Evolutionary conservation across 2,329 filamentous ascomycete genomes (phyloP).

Genomic region (Fusarium staphyleae): DNA sequence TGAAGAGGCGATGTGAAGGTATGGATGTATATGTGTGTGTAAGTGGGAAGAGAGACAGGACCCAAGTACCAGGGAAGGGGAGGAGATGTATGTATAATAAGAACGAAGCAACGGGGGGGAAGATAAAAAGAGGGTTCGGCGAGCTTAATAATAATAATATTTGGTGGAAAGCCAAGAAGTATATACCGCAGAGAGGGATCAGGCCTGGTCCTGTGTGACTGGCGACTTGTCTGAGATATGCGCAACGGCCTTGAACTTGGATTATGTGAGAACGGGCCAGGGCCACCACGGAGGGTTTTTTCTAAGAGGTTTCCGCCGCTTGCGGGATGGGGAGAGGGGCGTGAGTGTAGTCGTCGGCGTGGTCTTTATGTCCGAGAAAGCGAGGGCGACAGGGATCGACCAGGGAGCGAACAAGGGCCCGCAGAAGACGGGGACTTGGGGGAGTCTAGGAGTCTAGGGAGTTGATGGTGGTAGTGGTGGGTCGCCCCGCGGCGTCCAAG

Average conservation of each 20-base stretch:
- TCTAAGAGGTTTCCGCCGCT: conserved; percentile 32
- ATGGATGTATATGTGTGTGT: conserved; percentile 20
- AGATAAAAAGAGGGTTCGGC: conserved; percentile 19
- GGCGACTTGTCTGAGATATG: conserved; percentile 26
- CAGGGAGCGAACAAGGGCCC: conserved; percentile 22
- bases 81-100: conserved; percentile 24
- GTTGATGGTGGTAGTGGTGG: conserved; percentile 31
- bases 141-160: conserved; percentile 41
- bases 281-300: conserved; percentile 40
- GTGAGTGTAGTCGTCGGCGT: conserved; percentile 44
- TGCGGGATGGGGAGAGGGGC: conserved; percentile 12
- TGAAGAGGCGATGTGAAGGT: conserved; percentile 2
- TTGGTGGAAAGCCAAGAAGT: conserved; percentile 22
- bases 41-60: conserved; percentile 31
- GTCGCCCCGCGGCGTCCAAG: conserved; percentile 30
- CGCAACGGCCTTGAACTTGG: conserved; percentile 32
- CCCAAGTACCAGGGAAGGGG: too few species aligned
- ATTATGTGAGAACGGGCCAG: conserved; percentile 40
- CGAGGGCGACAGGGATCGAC: conserved; percentile 38
- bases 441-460: too few species aligned
- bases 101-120: conserved; percentile 16
- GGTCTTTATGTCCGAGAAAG: conserved; percentile 53
- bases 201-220: conserved; percentile 29
- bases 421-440: conserved; percentile 13
- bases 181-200: conserved; percentile 27